A percentile compares a stretch with the other conserved stretches of the same genome.
phyloP scores from a whole-genome alignment of 371 early-diverging fungal genomes.

The Catenaria anguillulae region DNA sequence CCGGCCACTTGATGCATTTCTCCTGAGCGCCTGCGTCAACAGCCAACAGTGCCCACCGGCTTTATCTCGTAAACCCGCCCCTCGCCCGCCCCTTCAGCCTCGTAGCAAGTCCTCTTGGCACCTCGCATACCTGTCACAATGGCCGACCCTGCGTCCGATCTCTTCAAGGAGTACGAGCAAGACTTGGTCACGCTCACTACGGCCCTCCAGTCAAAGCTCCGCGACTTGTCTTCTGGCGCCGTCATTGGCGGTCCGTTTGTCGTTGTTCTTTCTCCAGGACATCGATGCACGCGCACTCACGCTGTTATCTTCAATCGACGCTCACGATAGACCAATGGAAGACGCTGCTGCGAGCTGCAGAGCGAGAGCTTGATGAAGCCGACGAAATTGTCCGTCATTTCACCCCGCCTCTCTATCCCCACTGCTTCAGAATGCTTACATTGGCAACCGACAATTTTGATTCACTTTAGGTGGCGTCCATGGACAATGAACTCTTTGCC shows the following conservation, averaged over 20 bases:
- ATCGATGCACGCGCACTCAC: neutral
- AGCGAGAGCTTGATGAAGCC: slow-evolving; percentile 80
- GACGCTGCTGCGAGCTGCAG: slow-evolving; percentile 49
- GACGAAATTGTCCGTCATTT: slow-evolving; percentile 70
- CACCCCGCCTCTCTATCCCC: too few species aligned
- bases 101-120: too few species aligned
- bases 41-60: too few species aligned
- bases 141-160: too few species aligned
- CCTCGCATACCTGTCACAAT: too few species aligned
- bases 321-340: slow-evolving; percentile 48
- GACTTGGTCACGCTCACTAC: slow-evolving; percentile 54
- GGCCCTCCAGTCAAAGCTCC: slow-evolving; percentile 44
- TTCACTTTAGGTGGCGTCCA: slow-evolving; percentile 52
- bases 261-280: slow-evolving; percentile 3
- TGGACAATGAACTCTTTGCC: slow-evolving; percentile 77
- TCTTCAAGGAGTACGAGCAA: slow-evolving; percentile 74
- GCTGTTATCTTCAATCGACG: slow-evolving; percentile 7
- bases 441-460: too few species aligned
- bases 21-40: too few species aligned
- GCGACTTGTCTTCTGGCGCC: slow-evolving; percentile 36
- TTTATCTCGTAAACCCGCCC: too few species aligned
- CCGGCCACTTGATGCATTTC: too few species aligned
- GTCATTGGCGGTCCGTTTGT: slow-evolving; percentile 28
- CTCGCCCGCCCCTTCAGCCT: too few species aligned
- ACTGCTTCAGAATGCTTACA: too few species aligned